Conservation (phyloP, 768 basidiomycete species). For the Lentinula aciculospora region DNA sequence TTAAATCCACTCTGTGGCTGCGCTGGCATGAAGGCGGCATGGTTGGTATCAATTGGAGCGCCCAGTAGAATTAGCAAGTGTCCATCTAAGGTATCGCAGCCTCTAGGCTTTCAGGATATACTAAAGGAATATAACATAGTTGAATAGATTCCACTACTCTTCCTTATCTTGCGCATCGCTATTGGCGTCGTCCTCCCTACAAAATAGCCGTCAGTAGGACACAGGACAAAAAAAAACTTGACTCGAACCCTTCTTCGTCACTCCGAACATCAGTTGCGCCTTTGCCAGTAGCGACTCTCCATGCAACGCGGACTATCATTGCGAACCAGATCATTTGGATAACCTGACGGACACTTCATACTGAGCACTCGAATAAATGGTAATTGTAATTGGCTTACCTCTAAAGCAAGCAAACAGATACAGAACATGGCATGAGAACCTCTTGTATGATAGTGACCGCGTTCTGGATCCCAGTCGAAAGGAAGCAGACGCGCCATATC, state of each 20-base stretch:
- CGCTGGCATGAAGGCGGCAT: background rate
- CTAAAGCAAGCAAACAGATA: conserved; percentile 48
- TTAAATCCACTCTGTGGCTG: too few relatives aligned
- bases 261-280: conserved; percentile 83
- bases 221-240: background rate
- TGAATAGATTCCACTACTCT: conserved; percentile 1
- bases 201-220: background rate
- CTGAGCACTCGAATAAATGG: background rate
- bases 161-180: conserved; percentile 7
- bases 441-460: conserved; percentile 51
- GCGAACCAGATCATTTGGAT: conserved; percentile 80
- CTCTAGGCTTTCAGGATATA: too few relatives aligned
- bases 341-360: conserved; percentile 33
- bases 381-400: conserved; percentile 48
- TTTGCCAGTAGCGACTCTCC: conserved; percentile 63
- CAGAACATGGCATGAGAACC: conserved; percentile 43
- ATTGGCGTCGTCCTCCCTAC: background rate
- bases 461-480: conserved; percentile 53
- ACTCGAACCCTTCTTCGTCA: conserved; percentile 55
- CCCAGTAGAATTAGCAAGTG: background rate
- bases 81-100: background rate
- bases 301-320: conserved; percentile 83
- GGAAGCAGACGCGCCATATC: conserved; percentile 46
- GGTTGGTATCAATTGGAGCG: too few relatives aligned
- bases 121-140: background rate